Evolutionary conservation across 305 asterid genomes (phyloP), one percentile per base, ranked within the genome.

Genomic region (Caryopteris hybrid): DNA sequence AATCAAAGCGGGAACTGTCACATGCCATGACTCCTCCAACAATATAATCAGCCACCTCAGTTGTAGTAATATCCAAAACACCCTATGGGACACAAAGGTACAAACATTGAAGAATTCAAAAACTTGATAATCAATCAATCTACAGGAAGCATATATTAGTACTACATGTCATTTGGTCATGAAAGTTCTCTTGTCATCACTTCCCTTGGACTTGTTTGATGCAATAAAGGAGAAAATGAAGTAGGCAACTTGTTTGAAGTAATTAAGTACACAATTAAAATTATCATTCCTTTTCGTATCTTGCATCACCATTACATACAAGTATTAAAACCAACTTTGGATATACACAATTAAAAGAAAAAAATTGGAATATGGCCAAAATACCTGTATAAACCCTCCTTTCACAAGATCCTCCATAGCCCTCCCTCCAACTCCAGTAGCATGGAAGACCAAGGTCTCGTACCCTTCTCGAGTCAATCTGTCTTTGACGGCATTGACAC

Each of bases 361-460:
- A 53, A 60, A 51, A 51, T 60, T 27, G 9, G 7, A 43, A 52
- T 6, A 27, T 11, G 36, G 41, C 17, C 1, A 64, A 38, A 74
- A 29, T 81, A 87, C 99, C 95, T 93, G 90, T 79, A 93, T 88
- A 77, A 86, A 81, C 50, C 97, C 99, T 76, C 80, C 95, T 79
- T 73, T 83, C 70, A 91, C 92, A 76, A 93, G 97, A 79, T 88
- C 95, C 82, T 93, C 99, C 99, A 93, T 93, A 23, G 97, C 99
- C 78, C 91, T 91, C 50, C 97, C 99, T 66, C 99, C 99, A 11
- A 93, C 96, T n/a, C 98, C 99, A 14, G 99, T 93, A 64, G 99
- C 97, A 39, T 93, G 99, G 80, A 93, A 93, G 72, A 91, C 88
- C 80, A 93, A 78, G 64, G 88, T 70, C 75, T 91, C 96, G 53